phyloP scores from a whole-genome alignment of 306 rosid genomes.

The Macrotyloma uniflorum region DNA sequence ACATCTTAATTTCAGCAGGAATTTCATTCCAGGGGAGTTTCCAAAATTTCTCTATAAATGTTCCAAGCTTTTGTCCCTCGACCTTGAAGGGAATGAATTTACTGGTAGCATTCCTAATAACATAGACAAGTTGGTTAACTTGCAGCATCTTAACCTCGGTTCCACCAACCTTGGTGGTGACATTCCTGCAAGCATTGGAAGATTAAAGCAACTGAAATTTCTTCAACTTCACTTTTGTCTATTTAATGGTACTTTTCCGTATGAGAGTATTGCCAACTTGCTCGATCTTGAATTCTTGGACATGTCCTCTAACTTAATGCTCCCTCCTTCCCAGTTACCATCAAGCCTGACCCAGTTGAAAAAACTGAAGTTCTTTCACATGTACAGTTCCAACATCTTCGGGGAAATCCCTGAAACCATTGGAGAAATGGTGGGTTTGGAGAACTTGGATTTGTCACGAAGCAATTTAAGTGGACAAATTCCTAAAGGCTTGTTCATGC shows the following conservation, averaged over 20 bases:
- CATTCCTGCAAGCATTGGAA: conserved; percentile 59
- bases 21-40: conserved; percentile 53
- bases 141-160: conserved; percentile 51
- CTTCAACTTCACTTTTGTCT: conserved; percentile 42
- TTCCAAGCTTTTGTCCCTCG: conserved; percentile 50
- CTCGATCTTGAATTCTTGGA: conserved; percentile 52
- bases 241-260: conserved; percentile 56
- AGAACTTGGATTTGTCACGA: conserved; percentile 42
- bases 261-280: conserved; percentile 56
- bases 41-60: conserved; percentile 64
- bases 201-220: conserved; percentile 42
- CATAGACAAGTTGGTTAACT: conserved; percentile 44
- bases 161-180: conserved; percentile 55
- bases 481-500: conserved; percentile 55
- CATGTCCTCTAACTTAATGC: conserved; percentile 17
- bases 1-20: conserved; percentile 37
- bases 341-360: conserved; percentile 47
- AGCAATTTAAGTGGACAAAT: conserved; percentile 57
- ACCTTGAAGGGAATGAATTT: conserved; percentile 56
- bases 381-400: conserved; percentile 41
- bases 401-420: conserved; percentile 65
- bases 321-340: conserved; percentile 31
- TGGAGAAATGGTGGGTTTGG: conserved; percentile 62
- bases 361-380: conserved; percentile 48
- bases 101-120: conserved; percentile 55